Evolutionary conservation across 495 filamentous ascomycete species (phyloP).

Genomic region (Podospora tetraspora): DNA sequence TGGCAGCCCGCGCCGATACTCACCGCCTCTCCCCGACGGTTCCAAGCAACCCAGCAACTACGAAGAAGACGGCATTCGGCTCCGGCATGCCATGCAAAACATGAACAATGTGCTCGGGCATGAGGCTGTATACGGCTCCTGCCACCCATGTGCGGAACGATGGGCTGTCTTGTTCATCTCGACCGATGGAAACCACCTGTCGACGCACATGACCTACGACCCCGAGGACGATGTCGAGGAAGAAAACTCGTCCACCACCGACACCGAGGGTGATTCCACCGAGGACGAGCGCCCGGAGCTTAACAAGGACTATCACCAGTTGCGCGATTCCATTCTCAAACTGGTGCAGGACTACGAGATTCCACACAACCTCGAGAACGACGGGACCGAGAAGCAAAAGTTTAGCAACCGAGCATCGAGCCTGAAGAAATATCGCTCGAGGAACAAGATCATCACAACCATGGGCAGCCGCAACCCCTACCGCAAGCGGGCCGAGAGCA

Average conservation of each 20-base stretch:
- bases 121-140: slow-evolving; percentile 55
- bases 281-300: slow-evolving; percentile 60
- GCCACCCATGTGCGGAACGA: slow-evolving; percentile 66
- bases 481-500: slow-evolving; percentile 38
- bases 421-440: slow-evolving; percentile 46
- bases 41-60: slow-evolving; percentile 38
- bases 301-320: slow-evolving; percentile 75
- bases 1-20: slow-evolving; percentile 39
- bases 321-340: slow-evolving; percentile 76
- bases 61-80: slow-evolving; percentile 51
- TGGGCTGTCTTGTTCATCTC: slow-evolving; percentile 76
- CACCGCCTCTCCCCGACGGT: slow-evolving; percentile 37
- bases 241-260: slow-evolving; percentile 56
- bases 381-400: slow-evolving; percentile 48
- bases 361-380: slow-evolving; percentile 52
- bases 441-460: slow-evolving; percentile 47
- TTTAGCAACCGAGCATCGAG: slow-evolving; percentile 59
- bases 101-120: slow-evolving; percentile 58
- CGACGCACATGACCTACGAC: slow-evolving; percentile 67
- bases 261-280: slow-evolving; percentile 60
- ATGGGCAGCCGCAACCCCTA: slow-evolving; percentile 54
- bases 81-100: slow-evolving; percentile 57
- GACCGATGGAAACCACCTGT: slow-evolving; percentile 60
- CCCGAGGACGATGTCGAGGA: slow-evolving; percentile 61
- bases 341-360: slow-evolving; percentile 77